Evolutionary conservation across 345 rosid species (phyloP), one percentile per base, ranked within the genome.

Genomic region (Brassica incana): DNA sequence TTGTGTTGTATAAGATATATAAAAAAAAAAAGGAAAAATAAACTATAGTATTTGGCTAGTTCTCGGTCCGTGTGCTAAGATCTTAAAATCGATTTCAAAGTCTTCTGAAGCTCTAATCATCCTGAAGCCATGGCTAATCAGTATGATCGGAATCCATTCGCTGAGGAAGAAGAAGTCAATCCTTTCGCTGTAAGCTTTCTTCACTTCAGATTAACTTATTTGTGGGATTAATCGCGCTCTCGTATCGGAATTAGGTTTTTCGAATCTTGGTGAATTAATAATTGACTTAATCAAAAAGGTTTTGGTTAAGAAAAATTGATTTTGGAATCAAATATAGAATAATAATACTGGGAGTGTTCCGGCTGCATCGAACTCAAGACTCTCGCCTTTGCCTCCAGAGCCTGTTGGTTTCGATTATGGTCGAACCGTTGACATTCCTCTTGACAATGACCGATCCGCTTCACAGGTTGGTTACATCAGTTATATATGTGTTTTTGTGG

Each of bases 331-430:
- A 9, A 40, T 40, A 10, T 11, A 95, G 99, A 90, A 84, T 36
- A 36, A 84, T 36, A 36, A 8, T 82, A 63, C 67, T 30, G 83
- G 81, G 80, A 80, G 81, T 77, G 89, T 83, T 56, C 93, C 93
- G 2, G 88, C 95, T 2, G 89, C 94, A 48, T 70, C 90, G 35
- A 87, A 89, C 80, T 89, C 99, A 5, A 92, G 92, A 88, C 97
- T 96, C 76, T 88, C 99, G 5, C 99, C 99, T 35, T 95, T 96
- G 78, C 98, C 99, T 80, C 97, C 88, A 6, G 98, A 96, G 80
- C 98, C 97, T 29, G 91, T 86, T 75, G 99, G 87, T 75, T 91
- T 88, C 60, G 65, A 65, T 69, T 91, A 87, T 71, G 89, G 88
- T 80, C 89, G 90, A 8, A 92, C 98, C 3, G 71, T 90, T 64